Evolutionary conservation across 139 green algal species (phyloP).

Genomic region (Trebouxia sp.): DNA sequence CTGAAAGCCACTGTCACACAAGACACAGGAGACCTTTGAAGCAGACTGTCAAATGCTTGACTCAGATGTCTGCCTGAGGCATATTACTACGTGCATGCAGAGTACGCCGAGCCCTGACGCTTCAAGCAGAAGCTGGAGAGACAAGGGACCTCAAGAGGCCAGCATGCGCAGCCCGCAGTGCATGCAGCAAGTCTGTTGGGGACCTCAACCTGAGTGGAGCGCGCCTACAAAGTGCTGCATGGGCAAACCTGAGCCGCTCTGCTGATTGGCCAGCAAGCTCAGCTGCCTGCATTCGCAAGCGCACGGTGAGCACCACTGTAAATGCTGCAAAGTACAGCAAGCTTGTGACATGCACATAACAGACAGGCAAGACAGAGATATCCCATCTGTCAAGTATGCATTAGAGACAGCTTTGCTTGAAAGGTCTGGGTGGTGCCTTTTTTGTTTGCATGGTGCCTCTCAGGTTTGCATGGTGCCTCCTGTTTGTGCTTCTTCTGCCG

Average conservation of each 20-base stretch:
- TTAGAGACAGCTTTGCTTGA: no score
- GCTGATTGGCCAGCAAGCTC: conserved; percentile 26
- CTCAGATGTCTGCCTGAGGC: neutral
- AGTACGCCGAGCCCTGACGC: conserved; percentile 2
- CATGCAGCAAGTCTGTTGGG: neutral
- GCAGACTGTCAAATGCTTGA: neutral
- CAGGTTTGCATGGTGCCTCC: no score
- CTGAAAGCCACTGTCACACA: no score
- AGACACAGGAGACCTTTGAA: no score
- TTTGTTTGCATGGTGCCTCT: no score
- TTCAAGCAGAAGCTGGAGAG: neutral
- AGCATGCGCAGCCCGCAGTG: neutral
- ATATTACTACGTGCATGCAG: neutral
- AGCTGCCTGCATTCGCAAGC: conserved; percentile 23
- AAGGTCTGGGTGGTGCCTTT: no score
- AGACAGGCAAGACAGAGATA: no score
- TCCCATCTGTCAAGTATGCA: no score
- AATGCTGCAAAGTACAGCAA: neutral
- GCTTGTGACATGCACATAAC: no score
- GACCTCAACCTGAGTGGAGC: conserved; percentile 7
- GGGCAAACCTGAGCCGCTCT: conserved; percentile 25
- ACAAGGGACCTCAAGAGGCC: no score
- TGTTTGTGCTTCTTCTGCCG: no score
- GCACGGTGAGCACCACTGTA: neutral
- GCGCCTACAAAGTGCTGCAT: neutral